A percentile compares a stretch with the other conserved stretches of the same genome.
Evolutionary conservation across 2,329 filamentous ascomycete genomes (phyloP).

Genomic region (Penicillium paneum): DNA sequence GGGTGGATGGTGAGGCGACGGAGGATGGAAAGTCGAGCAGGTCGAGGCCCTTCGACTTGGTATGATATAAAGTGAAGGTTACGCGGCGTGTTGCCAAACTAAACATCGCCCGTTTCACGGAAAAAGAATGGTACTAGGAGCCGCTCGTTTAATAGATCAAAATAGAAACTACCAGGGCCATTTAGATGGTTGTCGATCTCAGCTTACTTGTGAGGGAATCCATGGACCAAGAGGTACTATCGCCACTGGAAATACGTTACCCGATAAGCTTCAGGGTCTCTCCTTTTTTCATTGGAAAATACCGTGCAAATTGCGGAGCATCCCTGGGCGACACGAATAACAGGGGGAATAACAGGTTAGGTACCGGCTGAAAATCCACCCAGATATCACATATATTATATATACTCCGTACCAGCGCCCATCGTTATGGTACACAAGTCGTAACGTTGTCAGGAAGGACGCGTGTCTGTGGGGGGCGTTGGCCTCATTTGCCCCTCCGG

Average conservation of each 20-base stretch:
- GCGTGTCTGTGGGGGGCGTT: conserved; percentile 21
- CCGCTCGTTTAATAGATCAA: no score
- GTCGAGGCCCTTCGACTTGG: neutral
- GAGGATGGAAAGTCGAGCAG: neutral
- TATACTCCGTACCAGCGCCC: neutral
- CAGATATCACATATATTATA: neutral
- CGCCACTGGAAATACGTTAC: conserved; percentile 10
- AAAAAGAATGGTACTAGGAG: neutral
- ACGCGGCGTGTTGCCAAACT: neutral
- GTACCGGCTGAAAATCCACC: neutral
- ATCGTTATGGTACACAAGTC: neutral
- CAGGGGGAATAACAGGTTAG: neutral
- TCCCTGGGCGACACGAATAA: no score
- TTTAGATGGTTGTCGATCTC: conserved; percentile 17
- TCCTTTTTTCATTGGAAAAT: neutral
- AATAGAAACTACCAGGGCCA: neutral
- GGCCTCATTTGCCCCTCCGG: conserved; percentile 14
- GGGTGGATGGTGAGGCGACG: neutral
- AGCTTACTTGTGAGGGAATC: conserved; percentile 14
- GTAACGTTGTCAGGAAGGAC: conserved; percentile 9
- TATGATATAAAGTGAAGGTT: neutral
- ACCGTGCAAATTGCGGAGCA: neutral
- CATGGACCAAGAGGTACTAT: conserved; percentile 10
- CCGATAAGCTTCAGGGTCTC: conserved; percentile 18
- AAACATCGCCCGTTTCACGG: neutral